Evolutionary conservation across 2,329 filamentous ascomycete species (phyloP), one percentile per base, ranked within the genome.

Genomic region (Fusarium coffeatum): DNA sequence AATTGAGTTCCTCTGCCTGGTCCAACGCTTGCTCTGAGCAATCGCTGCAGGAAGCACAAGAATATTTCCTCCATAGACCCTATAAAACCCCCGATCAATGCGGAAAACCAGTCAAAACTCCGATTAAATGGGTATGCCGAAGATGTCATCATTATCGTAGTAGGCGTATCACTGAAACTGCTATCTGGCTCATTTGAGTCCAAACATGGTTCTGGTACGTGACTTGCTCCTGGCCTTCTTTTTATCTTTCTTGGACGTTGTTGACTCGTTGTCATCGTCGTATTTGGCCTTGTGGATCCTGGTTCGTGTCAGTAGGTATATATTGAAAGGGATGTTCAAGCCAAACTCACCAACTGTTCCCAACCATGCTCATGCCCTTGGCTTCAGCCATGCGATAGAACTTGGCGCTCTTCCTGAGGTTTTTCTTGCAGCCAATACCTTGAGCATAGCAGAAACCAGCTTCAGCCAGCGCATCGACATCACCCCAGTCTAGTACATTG

Each of bases 201-300:
- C 86, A 79, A 95, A 95, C 74, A 95, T 90, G 66, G 87, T 89
- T 72, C 92, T 86, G 50, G 91, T 89, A 68, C 90, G 89, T 28
- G 92, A 93, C 81, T 94, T 95, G 80, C 91, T 92, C 65, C 91
- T 88, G 42, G 84, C 76, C 78, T 92, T 93, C 79, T 91, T 92
- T 50, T 85, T 78, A 42, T 79, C 86, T 67, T 83, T 84, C 69
- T 81, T 84, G 63, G 79, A 79, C 62, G 80, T 78, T 59, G 77
- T 78, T 32, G 80, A 76, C 54, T 80, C 84, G 40, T 91, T 88
- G 27, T 93, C 92, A 59, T 91, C 92, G 64, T 91, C 89, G 79
- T 98, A 98, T 78, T 98, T 98, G 60, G 93, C 83, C 80, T 98
- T 98, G 84, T 98, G 94, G 74, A 98, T 98, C 94, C 94, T 97